Percentiles rank a stretch among this genome's conserved stretches.
Conservation (phyloP, 495 filamentous ascomycete genomes). For the Podospora didyma region DNA sequence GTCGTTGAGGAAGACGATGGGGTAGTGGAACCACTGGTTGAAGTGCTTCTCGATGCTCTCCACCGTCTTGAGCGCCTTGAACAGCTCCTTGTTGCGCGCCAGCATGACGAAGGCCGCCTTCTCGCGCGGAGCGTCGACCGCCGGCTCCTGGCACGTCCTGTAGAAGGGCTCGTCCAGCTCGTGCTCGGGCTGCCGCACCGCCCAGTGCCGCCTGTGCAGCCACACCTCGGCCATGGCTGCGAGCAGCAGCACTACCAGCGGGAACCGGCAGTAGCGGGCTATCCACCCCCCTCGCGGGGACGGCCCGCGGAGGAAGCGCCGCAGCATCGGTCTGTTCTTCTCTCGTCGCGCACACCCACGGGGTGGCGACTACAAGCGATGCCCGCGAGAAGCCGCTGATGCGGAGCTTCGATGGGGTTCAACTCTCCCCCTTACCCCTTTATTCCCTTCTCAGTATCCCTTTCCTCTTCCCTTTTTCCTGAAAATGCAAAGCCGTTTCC, state of each 20-base stretch:
- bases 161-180: constrained; percentile 43
- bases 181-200: constrained; percentile 28
- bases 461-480: too few species aligned
- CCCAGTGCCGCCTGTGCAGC: constrained; percentile 24
- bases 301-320: neutral
- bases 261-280: constrained; percentile 1
- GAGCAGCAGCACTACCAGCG: constrained; percentile 7
- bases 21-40: constrained; percentile 96
- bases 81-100: constrained; percentile 85
- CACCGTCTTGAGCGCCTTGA: constrained; percentile 84
- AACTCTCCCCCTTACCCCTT: too few species aligned
- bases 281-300: neutral
- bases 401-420: too few species aligned
- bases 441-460: too few species aligned
- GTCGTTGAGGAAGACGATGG: constrained; percentile 95
- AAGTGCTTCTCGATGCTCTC: constrained; percentile 94
- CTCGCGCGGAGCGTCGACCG: constrained; percentile 59
- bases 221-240: constrained; percentile 23
- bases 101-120: constrained; percentile 94
- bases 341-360: neutral
- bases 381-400: neutral
- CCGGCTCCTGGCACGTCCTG: constrained; percentile 38
- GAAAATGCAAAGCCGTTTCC: too few species aligned
- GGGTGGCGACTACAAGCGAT: neutral
- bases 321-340: neutral